A percentile compares a stretch with the other conserved stretches of the same genome.
These are phyloP conservation scores for Nakaseomyces sp. DNA, from an alignment of 1,139 yeast genomes.

Conservation along the genomic window DNA sequence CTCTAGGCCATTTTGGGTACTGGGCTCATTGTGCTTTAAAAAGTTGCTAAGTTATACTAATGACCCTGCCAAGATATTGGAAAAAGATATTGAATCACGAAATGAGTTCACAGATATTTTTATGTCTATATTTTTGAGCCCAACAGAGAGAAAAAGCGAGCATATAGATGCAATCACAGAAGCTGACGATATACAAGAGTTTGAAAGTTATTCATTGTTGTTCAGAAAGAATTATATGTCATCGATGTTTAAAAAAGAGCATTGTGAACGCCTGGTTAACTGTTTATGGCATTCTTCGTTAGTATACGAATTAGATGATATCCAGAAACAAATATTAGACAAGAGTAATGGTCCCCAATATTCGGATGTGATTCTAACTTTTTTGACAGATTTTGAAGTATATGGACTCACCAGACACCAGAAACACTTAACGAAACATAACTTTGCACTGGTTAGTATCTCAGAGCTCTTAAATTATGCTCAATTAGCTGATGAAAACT, in stretches of 20 bases:
- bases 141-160: conserved; percentile 19
- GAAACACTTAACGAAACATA: conserved; percentile 32
- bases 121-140: conserved; percentile 17
- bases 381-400: conserved; percentile 32
- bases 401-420: conserved; percentile 45
- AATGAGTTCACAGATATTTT: conserved; percentile 19
- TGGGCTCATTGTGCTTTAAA: conserved; percentile 34
- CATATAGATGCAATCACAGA: conserved; percentile 36
- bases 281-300: conserved; percentile 43
- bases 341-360: conserved; percentile 27
- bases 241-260: conserved; percentile 23
- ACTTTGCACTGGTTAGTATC: conserved; percentile 42
- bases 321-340: conserved; percentile 34
- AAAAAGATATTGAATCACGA: conserved; percentile 13
- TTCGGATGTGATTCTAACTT: conserved; percentile 28
- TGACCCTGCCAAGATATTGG: conserved; percentile 34
- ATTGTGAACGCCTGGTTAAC: conserved; percentile 39
- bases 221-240: conserved; percentile 37
- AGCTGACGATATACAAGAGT: conserved; percentile 41
- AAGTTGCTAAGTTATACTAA: conserved; percentile 37
- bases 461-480: conserved; percentile 37
- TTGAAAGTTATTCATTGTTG: conserved; percentile 35
- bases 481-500: conserved; percentile 13
- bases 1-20: conserved; percentile 28
- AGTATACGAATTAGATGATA: conserved; percentile 41